Conservation (phyloP, 306 rosid species). For the Vigna mungo region DNA sequence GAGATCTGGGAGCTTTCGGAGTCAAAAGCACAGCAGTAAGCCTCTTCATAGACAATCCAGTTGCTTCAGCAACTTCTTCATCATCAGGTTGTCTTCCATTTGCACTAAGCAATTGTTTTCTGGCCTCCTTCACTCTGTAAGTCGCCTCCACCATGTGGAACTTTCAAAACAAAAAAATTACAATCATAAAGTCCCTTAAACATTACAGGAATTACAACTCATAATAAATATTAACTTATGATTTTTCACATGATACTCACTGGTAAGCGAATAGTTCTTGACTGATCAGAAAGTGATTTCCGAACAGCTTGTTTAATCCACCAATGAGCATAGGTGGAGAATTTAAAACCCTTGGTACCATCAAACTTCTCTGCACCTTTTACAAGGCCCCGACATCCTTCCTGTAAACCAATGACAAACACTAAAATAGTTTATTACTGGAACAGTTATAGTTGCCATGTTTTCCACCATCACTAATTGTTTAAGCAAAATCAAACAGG, state of each 20-base stretch:
- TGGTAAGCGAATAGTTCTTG: constrained; percentile 92
- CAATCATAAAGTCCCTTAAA: constrained; percentile 27
- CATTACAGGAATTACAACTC: constrained; percentile 18
- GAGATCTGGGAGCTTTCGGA: constrained; percentile 94
- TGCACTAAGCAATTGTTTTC: constrained; percentile 72
- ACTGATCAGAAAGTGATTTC: constrained; percentile 86
- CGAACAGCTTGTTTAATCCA: constrained; percentile 97
- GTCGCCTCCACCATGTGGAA: constrained; percentile 96
- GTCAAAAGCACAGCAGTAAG: constrained; percentile 80
- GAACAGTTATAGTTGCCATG: constrained; percentile 36
- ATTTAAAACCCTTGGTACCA: constrained; percentile 95
- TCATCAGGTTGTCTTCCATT: constrained; percentile 85
- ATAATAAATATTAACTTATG: constrained; percentile 26
- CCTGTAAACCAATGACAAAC: constrained; percentile 57
- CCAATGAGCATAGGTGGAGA: constrained; percentile 99
- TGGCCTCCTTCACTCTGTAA: constrained; percentile 90
- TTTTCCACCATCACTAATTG: constrained; percentile 1
- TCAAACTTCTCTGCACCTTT: constrained; percentile 94
- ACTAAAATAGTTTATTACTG: constrained; percentile 6
- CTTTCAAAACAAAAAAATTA: constrained; percentile 58
- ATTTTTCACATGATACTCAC: constrained; percentile 58
- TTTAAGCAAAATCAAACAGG: constrained; percentile 11
- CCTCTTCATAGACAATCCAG: constrained; percentile 95
- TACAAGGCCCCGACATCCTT: constrained; percentile 97
- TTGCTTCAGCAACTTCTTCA: constrained; percentile 82